These are phyloP conservation scores for Madurella mycetomatis DNA, from an alignment of 2,329 filamentous ascomycete genomes.

Conservation along the genomic window DNA sequence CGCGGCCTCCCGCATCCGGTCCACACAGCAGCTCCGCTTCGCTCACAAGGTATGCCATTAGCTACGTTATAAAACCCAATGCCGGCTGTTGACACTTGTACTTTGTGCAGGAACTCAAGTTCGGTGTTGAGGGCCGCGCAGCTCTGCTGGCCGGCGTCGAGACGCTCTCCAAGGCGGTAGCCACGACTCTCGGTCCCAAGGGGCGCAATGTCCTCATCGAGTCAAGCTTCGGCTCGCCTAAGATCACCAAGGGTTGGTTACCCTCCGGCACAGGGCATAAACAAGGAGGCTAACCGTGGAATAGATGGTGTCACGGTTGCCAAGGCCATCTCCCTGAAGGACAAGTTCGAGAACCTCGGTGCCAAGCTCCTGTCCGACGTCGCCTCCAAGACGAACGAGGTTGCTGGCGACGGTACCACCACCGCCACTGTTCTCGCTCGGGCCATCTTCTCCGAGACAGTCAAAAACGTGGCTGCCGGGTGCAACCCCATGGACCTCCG, in stretches of 20 bases:
- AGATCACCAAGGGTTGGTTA: slow-evolving; percentile 90
- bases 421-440: slow-evolving; percentile 95
- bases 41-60: slow-evolving; percentile 78
- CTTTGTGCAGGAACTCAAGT: slow-evolving; percentile 79
- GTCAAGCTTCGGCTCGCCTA: slow-evolving; percentile 96
- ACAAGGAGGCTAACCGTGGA: slow-evolving; percentile 8
- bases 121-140: slow-evolving; percentile 90
- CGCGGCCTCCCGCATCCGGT: slow-evolving; percentile 60
- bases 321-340: slow-evolving; percentile 86
- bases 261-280: not conserved
- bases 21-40: slow-evolving; percentile 86
- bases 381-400: slow-evolving; percentile 98
- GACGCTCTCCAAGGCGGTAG: slow-evolving; percentile 91
- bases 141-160: slow-evolving; percentile 90
- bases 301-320: slow-evolving; percentile 84
- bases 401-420: slow-evolving; percentile 96
- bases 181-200: slow-evolving; percentile 95
- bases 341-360: slow-evolving; percentile 99
- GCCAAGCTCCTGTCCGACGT: slow-evolving; percentile 96
- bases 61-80: not conserved
- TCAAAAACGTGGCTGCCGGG: slow-evolving; percentile 98
- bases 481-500: slow-evolving; percentile 99
- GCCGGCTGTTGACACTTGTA: slow-evolving; percentile 29
- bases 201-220: slow-evolving; percentile 98
- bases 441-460: slow-evolving; percentile 98